phyloP scores from a whole-genome alignment of 73 alveolate genomes.

The Effrenium voratum region DNA sequence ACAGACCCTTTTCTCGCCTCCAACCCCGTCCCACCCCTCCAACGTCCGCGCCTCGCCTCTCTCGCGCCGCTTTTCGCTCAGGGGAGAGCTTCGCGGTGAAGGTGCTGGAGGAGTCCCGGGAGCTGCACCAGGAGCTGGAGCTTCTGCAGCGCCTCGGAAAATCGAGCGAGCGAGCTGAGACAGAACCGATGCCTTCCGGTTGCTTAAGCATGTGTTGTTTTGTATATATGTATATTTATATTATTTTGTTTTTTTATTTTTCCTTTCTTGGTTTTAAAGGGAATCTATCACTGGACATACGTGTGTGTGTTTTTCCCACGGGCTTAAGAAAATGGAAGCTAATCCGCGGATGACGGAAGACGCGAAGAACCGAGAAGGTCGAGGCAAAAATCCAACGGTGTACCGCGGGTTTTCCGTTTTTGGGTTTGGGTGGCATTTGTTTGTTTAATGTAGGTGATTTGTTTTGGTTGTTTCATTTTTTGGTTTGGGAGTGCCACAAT shows the following conservation, averaged over 20 bases:
- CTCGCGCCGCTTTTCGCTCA: neutral
- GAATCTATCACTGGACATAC: no score
- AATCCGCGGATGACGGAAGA: no score
- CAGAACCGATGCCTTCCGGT: neutral
- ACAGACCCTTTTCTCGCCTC: neutral
- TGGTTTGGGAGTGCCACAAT: no score
- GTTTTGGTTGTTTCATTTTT: no score
- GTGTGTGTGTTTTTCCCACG: no score
- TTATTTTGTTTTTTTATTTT: neutral
- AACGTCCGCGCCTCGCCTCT: neutral
- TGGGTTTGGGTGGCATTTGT: no score
- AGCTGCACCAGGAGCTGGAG: constrained; percentile 64
- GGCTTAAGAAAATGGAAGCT: no score
- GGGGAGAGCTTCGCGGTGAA: constrained; percentile 87
- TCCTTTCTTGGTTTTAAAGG: neutral
- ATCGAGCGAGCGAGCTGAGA: neutral
- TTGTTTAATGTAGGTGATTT: no score
- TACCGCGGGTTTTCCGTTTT: no score
- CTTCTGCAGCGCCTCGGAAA: constrained; percentile 49
- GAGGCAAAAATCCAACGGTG: no score
- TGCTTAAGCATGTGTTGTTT: neutral
- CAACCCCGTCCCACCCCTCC: neutral
- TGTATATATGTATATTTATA: neutral
- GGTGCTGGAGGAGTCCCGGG: constrained; percentile 56
- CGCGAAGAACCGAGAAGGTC: no score